Base-by-base conservation (phyloP, 306 rosid genomes). In the Trichosanthes truncata region DNA sequence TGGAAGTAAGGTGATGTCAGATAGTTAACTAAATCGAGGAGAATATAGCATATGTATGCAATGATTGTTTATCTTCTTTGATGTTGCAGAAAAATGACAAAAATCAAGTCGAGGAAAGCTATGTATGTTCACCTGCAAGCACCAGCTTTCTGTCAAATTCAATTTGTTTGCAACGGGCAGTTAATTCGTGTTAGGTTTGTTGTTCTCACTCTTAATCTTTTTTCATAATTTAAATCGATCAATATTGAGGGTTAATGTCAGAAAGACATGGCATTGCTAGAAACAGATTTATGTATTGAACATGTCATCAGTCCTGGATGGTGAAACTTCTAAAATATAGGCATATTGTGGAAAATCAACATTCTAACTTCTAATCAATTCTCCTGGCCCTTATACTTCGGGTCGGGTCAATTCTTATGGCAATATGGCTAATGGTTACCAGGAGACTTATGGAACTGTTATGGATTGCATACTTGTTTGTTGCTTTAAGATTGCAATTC, bases 91-190 rank as follows among this genome's bases (percentile, higher is more conserved):
- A 91, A 71, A 87, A 87, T 90, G 97, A 81, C 49, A 63, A 86
- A 84, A 52, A 85, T 95, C 76, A 90, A 59, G 61, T 95, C 97
- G 43, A 92, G 48, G 88, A 95, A 95, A 86, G 97, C 99, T 76
- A 85, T 84, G 33, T 88, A 87, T 69, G 94, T 93, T 36, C 80
- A 87, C 77, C 71, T 88, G 76, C 86, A 91, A 6, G 97, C 99
- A 80, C 90, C 94, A 45, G 60, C 61, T 80, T 86, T 63, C 66
- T 92, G 99, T 86, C 91, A 66, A 59, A 78, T 95, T 62, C 90
- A 91, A 68, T 95, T 90, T 85, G 80, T 88, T 83, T 92, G 97
- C 93, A 91, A 87, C 74, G 97, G 93, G n/a, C 77, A 80, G 81
- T 91, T 89, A 45, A 93, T 91, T 80, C 57, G 71, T 56, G 80